These are phyloP conservation scores for Mycena floridula DNA, from an alignment of 768 basidiomycete species.

Conservation along the genomic window DNA sequence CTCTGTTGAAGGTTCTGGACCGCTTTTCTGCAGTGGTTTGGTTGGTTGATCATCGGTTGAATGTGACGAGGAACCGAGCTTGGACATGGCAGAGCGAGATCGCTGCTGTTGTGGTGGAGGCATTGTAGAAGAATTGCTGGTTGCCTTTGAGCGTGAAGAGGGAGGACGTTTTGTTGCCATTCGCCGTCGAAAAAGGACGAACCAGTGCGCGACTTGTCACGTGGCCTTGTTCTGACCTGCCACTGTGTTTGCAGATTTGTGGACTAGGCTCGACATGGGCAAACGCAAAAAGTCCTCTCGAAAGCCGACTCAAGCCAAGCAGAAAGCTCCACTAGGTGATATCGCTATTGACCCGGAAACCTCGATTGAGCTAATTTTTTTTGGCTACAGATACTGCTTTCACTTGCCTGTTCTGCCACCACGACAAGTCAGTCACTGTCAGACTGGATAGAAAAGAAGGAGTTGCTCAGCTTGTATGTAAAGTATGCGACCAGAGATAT, in stretches of 20 bases:
- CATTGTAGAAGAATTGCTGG: conserved; percentile 21
- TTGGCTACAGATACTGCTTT: conserved; percentile 76
- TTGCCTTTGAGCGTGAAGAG: conserved; percentile 39
- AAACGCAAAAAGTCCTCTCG: conserved; percentile 88
- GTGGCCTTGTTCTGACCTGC: conserved; percentile 18
- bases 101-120: conserved; percentile 32
- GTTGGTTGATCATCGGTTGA: conserved; percentile 13
- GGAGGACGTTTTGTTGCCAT: conserved; percentile 65
- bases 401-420: conserved; percentile 85
- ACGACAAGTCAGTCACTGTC: conserved; percentile 84
- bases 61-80: conserved; percentile 27
- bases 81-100: conserved; percentile 45
- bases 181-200: conserved; percentile 9
- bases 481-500: conserved; percentile 81
- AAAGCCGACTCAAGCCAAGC: conserved; percentile 64
- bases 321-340: conserved; percentile 68
- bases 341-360: neutral
- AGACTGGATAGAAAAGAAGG: conserved; percentile 83
- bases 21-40: conserved; percentile 18
- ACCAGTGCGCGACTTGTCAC: conserved; percentile 21
- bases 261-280: conserved; percentile 48
- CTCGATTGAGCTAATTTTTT: too few relatives aligned
- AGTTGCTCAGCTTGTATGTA: conserved; percentile 72
- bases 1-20: too few relatives aligned
- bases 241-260: neutral